Percentiles rank a stretch among this genome's conserved stretches.
Conservation (phyloP, 805 yeast genomes). For the Candida andamanensis region DNA sequence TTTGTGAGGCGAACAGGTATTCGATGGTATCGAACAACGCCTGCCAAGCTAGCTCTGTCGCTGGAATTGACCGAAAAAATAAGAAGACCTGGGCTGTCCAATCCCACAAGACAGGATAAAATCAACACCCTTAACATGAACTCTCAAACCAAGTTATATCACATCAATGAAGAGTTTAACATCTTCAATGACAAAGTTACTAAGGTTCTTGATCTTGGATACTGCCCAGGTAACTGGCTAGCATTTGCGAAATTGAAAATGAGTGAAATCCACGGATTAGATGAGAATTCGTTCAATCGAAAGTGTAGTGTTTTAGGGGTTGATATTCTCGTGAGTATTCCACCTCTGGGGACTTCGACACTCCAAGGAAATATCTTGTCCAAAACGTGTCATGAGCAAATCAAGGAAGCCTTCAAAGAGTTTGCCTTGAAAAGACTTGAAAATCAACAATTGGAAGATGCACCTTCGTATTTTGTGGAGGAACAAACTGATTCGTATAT, state of each 20-base stretch:
- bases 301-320: slow-evolving; percentile 35
- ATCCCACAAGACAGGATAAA: slow-evolving; percentile 19
- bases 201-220: slow-evolving; percentile 36
- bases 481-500: slow-evolving; percentile 21
- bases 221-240: slow-evolving; percentile 40
- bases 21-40: no score
- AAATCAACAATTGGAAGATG: slow-evolving; percentile 1
- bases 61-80: no score
- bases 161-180: slow-evolving; percentile 23
- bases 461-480: slow-evolving; percentile 21
- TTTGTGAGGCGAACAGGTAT: no score
- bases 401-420: slow-evolving; percentile 24
- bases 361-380: slow-evolving; percentile 87
- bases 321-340: slow-evolving; percentile 67
- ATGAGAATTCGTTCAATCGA: slow-evolving; percentile 18
- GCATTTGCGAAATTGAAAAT: slow-evolving; percentile 23
- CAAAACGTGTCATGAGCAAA: slow-evolving; percentile 26
- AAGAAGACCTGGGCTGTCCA: slow-evolving; percentile 3
- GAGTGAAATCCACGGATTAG: slow-evolving; percentile 22
- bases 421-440: slow-evolving; percentile 14
- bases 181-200: slow-evolving; percentile 23
- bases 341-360: slow-evolving; percentile 74
- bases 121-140: slow-evolving; percentile 19
- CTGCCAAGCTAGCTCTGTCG: no score
- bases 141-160: slow-evolving; percentile 21